phyloP scores from a whole-genome alignment of 2,329 filamentous ascomycete species.

The Aspergillus candidus region DNA sequence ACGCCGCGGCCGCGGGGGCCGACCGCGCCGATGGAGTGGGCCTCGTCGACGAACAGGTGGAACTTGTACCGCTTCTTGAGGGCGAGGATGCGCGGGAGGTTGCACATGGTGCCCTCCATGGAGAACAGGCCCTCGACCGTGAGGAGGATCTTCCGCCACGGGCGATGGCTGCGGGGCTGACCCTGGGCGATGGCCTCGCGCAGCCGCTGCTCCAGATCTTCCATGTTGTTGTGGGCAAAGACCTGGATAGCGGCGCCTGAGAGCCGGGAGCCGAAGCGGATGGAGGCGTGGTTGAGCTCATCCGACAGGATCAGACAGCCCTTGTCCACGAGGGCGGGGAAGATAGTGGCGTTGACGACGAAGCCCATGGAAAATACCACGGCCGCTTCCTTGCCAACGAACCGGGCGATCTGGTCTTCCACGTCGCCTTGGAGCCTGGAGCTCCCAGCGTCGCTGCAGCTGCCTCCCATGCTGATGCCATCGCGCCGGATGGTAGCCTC shows the following conservation, averaged over 20 bases:
- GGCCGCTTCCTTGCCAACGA: conserved; percentile 83
- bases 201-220: conserved; percentile 71
- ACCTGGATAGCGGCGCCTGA: conserved; percentile 87
- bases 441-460: conserved; percentile 73
- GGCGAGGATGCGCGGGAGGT: conserved; percentile 73
- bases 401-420: conserved; percentile 76
- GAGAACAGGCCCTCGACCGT: conserved; percentile 93
- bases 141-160: conserved; percentile 97
- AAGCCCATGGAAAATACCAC: conserved; percentile 99
- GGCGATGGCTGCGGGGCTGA: conserved; percentile 87
- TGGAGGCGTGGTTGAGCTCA: conserved; percentile 92
- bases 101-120: conserved; percentile 97
- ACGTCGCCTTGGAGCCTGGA: conserved; percentile 78
- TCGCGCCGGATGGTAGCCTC: conserved; percentile 77
- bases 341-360: conserved; percentile 87
- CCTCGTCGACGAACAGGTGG: conserved; percentile 87
- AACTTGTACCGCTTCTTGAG: conserved; percentile 96
- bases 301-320: conserved; percentile 90
- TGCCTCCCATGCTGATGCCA: conserved; percentile 71
- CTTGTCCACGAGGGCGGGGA: conserved; percentile 83
- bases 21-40: conserved; percentile 86
- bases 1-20: conserved; percentile 85
- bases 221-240: conserved; percentile 94
- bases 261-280: conserved; percentile 82
- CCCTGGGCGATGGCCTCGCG: conserved; percentile 89